Evolutionary conservation across 805 yeast species (phyloP), one percentile per base, ranked within the genome.

Genomic region (Wickerhamomyces tratensis): DNA sequence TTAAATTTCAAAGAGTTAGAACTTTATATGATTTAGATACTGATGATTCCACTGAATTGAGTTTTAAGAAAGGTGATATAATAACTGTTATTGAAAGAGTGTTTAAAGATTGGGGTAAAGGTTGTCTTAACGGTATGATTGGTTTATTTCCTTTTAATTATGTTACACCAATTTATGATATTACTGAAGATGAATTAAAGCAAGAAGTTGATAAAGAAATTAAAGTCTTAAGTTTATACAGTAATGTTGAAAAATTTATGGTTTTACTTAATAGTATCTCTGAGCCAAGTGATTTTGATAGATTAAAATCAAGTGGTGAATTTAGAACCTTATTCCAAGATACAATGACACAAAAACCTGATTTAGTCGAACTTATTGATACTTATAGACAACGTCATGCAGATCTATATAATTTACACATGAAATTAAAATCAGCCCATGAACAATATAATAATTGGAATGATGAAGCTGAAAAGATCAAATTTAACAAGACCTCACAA

Each of bases 61-160:
- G 95, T 2, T 91, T 93, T 63, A 69, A 79, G 39, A 80, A 80
- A 53, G 97, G 96, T 35, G 98, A 91, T 57, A 68, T 86, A 13
- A 89, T 91, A 39, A 81, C 82, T 1, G 95, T 93, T 1, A 69
- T 89, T 33, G 98, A 89, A 52, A 72, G 82, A 13, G 95, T 85
- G 5, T 89, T 88, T 59, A 72, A 86, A 47, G 98, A 91, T 56
- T 91, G 98, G 98, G 86, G 96, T 82, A 74, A 86, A 50, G 98
- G 98, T 13, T 76, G 91, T 7, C 63, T 91, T 40, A 71, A 75
- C 42, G 96, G 96, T 1, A 72, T 71, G 42, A 70, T 79, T 40
- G 98, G 98, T 14, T 82, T 93, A 13, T 88, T 91, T 61, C 98
- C 98, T 0, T 72, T 86, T 45, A 91, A 91, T 58, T 91, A 93